A percentile compares a stretch with the other conserved stretches of the same genome.
These are phyloP conservation scores for Withania somnifera DNA, from an alignment of 305 asterid species.

Conservation along the genomic window DNA sequence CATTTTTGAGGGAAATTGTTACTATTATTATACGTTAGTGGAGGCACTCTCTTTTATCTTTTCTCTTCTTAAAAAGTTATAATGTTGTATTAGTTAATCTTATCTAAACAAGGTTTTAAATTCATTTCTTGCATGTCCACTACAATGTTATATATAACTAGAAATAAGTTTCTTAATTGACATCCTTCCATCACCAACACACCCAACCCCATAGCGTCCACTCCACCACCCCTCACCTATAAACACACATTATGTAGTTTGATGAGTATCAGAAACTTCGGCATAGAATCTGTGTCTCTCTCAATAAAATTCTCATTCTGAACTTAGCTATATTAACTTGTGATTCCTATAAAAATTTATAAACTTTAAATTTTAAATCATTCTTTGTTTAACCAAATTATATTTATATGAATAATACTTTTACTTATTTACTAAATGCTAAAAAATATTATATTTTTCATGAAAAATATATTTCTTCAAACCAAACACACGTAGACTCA, in stretches of 20 bases:
- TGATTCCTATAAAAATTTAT: background rate
- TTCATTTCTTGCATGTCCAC: background rate
- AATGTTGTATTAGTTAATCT: background rate
- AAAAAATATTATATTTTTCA: background rate
- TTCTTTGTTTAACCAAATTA: background rate
- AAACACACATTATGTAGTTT: background rate
- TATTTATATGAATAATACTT: background rate
- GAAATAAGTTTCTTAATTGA: no score
- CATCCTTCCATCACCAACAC: background rate
- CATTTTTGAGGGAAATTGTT: no score
- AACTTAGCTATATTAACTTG: background rate
- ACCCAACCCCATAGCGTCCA: background rate
- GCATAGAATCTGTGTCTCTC: no score
- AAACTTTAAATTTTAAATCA: background rate
- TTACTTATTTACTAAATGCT: background rate
- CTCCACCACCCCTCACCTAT: no score
- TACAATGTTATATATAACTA: background rate
- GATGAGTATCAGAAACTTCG: background rate
- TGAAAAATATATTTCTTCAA: background rate
- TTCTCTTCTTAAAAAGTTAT: background rate
- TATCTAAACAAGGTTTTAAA: background rate
- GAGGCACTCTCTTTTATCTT: conserved; percentile 5
- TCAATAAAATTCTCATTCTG: background rate
- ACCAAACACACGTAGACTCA: background rate
- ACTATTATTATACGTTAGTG: background rate